Evolutionary conservation across 108 stramenopile genomes (phyloP), one percentile per base, ranked within the genome.

Genomic region (Cyclotella sp.): DNA sequence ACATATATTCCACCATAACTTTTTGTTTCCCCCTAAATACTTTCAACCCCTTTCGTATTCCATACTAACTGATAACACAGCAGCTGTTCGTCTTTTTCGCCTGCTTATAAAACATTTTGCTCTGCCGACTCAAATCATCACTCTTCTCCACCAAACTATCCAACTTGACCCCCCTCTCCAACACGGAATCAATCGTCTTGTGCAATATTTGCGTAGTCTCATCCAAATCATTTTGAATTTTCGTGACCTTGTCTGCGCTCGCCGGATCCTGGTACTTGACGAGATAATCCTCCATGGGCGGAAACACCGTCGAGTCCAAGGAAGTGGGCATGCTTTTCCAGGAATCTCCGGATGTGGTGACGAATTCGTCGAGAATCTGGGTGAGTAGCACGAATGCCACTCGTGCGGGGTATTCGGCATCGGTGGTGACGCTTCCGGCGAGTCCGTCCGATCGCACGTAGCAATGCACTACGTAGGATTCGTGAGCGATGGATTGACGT

Each of bases 41-140:
- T 2, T 34, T 34, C 34, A 34, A 34, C 2, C 34, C 34, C 34
- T 34, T 34, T 6, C 34, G 34, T 5, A 2, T 34, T 34, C 34
- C 49, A 19, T 51, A 3, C 72, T 87, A 97, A 60, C 85, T 88
- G 69, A 99, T 90, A 49, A 94, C 93, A 87, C 99, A 99, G 85
- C 99, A 99, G 73, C 91, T 89, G 82, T 99, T 99, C 45, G 98
- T 98, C 88, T 97, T 97, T 82, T 95, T 97, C 19, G 99, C 99
- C 68, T 97, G 96, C 76, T 97, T 97, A 92, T 99, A 99, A 85
- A 99, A 99, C 93, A 98, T 93, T 91, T 99, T 99, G 75, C 93
- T 95, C 80, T 99, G 98, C 59, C 89, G 87, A 68, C 91, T 94
- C 68, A 99, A 84, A 77, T 99, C 98, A 84, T 98, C 97, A 59